Base-by-base conservation (phyloP, 1,284 basidiomycete genomes). In the Ceratobasidium sp. region DNA sequence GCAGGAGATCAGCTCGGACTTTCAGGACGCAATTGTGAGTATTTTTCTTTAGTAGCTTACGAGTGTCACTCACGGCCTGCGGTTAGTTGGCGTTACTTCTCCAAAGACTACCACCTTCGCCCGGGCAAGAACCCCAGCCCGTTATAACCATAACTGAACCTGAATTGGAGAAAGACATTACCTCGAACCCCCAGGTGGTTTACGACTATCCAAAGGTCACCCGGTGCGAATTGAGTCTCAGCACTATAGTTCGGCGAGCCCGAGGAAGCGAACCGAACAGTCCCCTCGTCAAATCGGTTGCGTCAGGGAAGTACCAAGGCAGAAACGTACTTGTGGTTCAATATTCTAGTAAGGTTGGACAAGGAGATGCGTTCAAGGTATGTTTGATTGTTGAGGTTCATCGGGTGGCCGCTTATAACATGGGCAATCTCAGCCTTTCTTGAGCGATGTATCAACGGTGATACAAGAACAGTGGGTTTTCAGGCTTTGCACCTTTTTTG, bases 261-360 rank as follows among this genome's bases (percentile, higher is more conserved):
- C 51, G 51, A 27, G 24, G 37, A 46, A 22, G 53, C 27, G 43
- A 31, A 14, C n/a, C 9, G 11, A 22, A n/a, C 14, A 48, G 49
- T 14, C 48, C 64, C 3, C 19, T 39, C 1, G 53, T 49, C 1
- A 41, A 31, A 19, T 71, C 68, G 1, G 27, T 71, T 5, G 11
- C 68, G 1, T 41, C 13, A 0, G 68, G 68, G 13, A 71, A 43
- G 39, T 71, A 59, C 31, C 54, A 41, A 13, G 46, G 41, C 16
- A 39, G 43, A 16, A 34, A 71, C 27, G 56, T 71, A 3, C 31
- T 71, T 16, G 54, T 71, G 19, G 68, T 71, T 59, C 68, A 71
- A 39, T 71, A 71, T 22, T 71, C 68, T 3, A 71, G 68, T 51
- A 46, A 46, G 22, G 16, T 24, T 13, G 6, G 16, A 48, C 56